Percentiles rank a stretch among this genome's conserved stretches.
Evolutionary conservation across 2,329 filamentous ascomycete genomes (phyloP).

Genomic region (Penicillium frequentans): DNA sequence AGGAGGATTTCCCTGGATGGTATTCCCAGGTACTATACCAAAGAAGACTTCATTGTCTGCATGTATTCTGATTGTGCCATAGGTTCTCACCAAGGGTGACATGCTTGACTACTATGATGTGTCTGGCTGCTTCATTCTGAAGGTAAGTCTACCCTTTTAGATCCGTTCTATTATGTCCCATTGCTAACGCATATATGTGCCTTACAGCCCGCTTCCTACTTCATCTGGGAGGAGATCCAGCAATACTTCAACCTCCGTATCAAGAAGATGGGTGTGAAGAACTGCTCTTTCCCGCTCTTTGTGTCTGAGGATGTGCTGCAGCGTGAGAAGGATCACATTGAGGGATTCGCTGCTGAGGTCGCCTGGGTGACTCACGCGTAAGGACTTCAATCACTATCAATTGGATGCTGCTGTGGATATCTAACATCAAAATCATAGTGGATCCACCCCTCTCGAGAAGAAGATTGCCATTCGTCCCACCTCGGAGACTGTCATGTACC

Average conservation of each 20-base stretch:
- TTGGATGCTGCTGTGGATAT: background rate
- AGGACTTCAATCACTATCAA: conserved; percentile 7
- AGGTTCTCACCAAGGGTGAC: conserved; percentile 88
- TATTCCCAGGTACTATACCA: conserved; percentile 69
- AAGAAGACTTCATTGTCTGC: background rate
- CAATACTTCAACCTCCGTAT: conserved; percentile 64
- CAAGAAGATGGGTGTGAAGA: conserved; percentile 84
- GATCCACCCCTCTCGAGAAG: conserved; percentile 88
- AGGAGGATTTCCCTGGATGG: conserved; percentile 88
- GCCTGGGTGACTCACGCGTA: conserved; percentile 55
- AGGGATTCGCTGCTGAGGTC: conserved; percentile 85
- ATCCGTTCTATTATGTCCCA: background rate
- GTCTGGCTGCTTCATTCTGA: conserved; percentile 94
- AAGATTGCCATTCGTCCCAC: conserved; percentile 69
- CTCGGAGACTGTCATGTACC: conserved; percentile 80
- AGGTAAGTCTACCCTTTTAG: conserved; percentile 45
- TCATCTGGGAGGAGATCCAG: conserved; percentile 68
- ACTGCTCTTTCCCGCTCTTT: conserved; percentile 96
- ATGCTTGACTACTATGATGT: conserved; percentile 80
- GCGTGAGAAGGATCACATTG: conserved; percentile 90
- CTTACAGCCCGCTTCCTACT: conserved; percentile 60
- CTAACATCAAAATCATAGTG: conserved; percentile 52
- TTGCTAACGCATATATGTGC: conserved; percentile 5
- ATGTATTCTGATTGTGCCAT: background rate
- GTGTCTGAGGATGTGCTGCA: conserved; percentile 85